Conservation (phyloP, 495 filamentous ascomycete species). For the Trichoderma orchidacearum region DNA sequence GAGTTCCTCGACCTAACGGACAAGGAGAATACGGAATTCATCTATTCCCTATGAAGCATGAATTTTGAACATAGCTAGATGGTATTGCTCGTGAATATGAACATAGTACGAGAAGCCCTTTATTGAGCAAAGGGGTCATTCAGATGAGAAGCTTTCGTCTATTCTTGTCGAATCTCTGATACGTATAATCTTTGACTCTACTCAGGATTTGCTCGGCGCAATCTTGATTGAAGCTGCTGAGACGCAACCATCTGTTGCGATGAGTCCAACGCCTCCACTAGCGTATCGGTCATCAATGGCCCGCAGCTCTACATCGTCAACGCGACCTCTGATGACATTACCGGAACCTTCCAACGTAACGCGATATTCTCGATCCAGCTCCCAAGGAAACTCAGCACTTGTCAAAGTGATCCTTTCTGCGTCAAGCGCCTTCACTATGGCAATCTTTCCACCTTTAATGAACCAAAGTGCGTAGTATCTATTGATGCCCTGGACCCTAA, state of each 20-base stretch:
- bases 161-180: no score
- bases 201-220: neutral
- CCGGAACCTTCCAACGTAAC: slow-evolving; percentile 5
- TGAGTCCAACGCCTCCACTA: neutral
- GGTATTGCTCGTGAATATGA: no score
- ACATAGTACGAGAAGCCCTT: no score
- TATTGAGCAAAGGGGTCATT: no score
- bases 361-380: slow-evolving; percentile 10
- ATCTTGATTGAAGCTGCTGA: neutral
- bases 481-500: slow-evolving; percentile 13
- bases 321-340: neutral
- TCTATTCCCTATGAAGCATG: slow-evolving; percentile 11
- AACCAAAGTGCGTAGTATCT: slow-evolving; percentile 14
- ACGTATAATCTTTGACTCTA: no score
- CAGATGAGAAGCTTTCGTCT: no score
- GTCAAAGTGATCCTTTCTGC: slow-evolving; percentile 5
- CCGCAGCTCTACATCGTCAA: neutral
- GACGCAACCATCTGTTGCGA: neutral
- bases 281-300: neutral
- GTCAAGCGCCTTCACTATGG: slow-evolving; percentile 10
- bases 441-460: neutral
- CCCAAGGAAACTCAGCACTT: slow-evolving; percentile 8
- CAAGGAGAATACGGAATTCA: slow-evolving; percentile 41
- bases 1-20: slow-evolving; percentile 50
- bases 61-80: neutral